These are phyloP conservation scores for Citrus cavaleriei DNA, from an alignment of 345 rosid genomes.

Conservation along the genomic window DNA sequence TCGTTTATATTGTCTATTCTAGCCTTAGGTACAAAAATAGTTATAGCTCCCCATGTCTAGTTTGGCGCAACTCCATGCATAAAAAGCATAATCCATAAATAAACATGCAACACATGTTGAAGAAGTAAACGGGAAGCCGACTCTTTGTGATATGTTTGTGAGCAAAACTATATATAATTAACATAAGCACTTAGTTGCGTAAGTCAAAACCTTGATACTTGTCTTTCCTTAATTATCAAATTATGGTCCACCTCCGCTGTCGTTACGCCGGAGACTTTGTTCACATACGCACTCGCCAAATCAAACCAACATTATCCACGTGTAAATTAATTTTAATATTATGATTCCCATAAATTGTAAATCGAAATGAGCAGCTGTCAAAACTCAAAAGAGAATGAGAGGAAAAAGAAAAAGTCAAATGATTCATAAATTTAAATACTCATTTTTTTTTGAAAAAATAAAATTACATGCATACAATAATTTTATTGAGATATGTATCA, in stretches of 20 bases:
- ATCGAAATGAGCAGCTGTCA: neutral
- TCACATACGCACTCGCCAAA: neutral
- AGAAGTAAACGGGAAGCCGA: neutral
- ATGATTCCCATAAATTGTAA: neutral
- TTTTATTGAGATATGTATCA: too few species aligned
- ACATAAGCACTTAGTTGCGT: conserved; percentile 11
- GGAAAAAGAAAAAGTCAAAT: neutral
- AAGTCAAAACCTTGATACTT: conserved; percentile 31
- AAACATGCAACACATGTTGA: neutral
- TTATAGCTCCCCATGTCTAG: too few species aligned
- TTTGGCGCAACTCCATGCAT: neutral
- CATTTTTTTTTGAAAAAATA: too few species aligned
- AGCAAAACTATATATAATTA: neutral
- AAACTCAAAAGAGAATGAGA: neutral
- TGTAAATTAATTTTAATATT: neutral
- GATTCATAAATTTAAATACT: neutral
- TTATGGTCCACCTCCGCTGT: conserved; percentile 33
- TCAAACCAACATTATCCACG: conserved; percentile 27
- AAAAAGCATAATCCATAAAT: neutral
- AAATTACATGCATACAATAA: too few species aligned
- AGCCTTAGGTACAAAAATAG: too few species aligned
- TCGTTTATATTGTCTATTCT: too few species aligned
- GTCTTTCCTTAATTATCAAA: neutral
- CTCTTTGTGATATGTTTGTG: neutral
- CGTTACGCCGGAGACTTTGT: conserved; percentile 42